Evolutionary conservation across 148 eudicot species (phyloP).

Genomic region (Limonium bicolor): DNA sequence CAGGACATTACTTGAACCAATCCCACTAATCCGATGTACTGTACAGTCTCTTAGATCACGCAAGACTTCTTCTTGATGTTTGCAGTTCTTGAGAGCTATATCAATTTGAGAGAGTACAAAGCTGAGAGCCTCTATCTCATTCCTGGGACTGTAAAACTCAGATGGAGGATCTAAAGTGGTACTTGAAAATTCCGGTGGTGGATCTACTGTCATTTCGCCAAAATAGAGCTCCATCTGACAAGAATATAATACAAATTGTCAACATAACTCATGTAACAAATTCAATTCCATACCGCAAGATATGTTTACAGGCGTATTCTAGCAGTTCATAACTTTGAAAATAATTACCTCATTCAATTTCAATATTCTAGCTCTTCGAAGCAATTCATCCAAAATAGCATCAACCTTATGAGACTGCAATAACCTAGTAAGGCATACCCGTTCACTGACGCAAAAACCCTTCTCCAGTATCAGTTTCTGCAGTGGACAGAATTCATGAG

Average conservation of each 20-base stretch:
- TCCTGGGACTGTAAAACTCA: conserved; percentile 40
- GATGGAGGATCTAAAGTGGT: no score
- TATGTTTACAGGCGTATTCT: neutral
- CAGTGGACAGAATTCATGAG: neutral
- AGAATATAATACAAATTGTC: conserved; percentile 1
- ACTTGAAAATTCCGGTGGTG: conserved; percentile 22
- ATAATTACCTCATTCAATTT: conserved; percentile 52
- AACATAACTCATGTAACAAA: neutral
- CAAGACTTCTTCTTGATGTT: conserved; percentile 6
- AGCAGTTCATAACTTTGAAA: neutral
- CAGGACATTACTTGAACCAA: conserved; percentile 27
- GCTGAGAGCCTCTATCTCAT: conserved; percentile 77
- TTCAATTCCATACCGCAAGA: neutral
- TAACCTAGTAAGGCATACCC: conserved; percentile 17
- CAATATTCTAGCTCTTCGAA: conserved; percentile 51
- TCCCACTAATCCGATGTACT: conserved; percentile 19
- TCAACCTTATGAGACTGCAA: conserved; percentile 15
- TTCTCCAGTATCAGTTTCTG: conserved; percentile 47
- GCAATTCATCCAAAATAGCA: conserved; percentile 25
- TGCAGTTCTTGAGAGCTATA: conserved; percentile 14
- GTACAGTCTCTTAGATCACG: conserved; percentile 22
- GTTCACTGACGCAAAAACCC: conserved; percentile 23
- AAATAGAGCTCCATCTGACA: conserved; percentile 78
- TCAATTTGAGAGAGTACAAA: conserved; percentile 32
- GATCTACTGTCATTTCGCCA: conserved; percentile 20